Conservation (phyloP, 2,329 filamentous ascomycete species). For the Lasiodiplodia sp. region DNA sequence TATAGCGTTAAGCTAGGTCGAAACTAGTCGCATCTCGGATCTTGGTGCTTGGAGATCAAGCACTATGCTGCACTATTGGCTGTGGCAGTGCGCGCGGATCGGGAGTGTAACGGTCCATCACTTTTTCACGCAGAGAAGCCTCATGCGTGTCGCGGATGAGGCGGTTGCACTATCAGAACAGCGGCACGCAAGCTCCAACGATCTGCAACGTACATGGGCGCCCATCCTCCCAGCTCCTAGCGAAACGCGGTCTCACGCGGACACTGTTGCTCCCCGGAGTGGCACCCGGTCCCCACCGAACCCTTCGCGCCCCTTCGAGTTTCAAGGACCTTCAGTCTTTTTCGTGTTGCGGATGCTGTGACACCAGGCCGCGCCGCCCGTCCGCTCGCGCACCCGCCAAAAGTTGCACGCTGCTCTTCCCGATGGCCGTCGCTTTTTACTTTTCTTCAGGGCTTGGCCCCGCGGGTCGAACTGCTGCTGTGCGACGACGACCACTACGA, state of each 20-base stretch:
- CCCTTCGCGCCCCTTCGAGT: neutral
- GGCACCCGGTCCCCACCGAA: neutral
- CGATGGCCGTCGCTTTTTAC: neutral
- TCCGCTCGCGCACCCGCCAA: neutral
- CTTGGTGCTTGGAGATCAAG: neutral
- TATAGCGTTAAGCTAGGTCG: neutral
- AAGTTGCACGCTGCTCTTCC: neutral
- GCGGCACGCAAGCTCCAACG: neutral
- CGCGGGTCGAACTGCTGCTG: constrained; percentile 1
- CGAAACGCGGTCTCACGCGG: neutral
- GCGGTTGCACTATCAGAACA: neutral
- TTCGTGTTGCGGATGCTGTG: constrained; percentile 9
- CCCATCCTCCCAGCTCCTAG: neutral
- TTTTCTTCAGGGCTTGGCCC: constrained; percentile 17
- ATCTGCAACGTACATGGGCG: constrained; percentile 2
- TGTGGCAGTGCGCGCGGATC: neutral
- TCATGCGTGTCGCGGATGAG: neutral
- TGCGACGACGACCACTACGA: neutral
- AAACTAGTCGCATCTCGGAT: neutral
- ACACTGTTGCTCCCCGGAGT: neutral
- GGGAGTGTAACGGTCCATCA: neutral
- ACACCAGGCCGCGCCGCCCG: neutral
- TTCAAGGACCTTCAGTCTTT: neutral
- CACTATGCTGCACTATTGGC: neutral
- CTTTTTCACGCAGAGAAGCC: neutral